These are phyloP conservation scores for Geranium rotundifolium DNA, from an alignment of 345 rosid species.

Conservation along the genomic window DNA sequence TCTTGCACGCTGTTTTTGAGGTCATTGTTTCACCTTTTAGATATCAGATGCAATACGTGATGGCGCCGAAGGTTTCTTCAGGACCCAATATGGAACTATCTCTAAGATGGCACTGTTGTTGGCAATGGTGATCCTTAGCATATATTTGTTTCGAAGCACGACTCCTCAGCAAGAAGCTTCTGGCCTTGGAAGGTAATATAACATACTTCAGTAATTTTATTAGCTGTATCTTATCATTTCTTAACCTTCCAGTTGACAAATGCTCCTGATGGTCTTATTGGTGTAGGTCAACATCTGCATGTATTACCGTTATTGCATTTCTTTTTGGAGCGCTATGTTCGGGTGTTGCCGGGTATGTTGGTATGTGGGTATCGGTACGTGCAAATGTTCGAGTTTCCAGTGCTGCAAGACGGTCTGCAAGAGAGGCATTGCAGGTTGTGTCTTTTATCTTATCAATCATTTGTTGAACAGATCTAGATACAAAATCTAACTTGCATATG, in stretches of 20 bases:
- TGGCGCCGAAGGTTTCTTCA: constrained; percentile 98
- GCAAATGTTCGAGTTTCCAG: constrained; percentile 98
- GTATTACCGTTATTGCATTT: constrained; percentile 85
- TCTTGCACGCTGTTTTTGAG: constrained; percentile 6
- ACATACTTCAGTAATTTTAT: constrained; percentile 3
- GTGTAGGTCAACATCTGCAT: constrained; percentile 71
- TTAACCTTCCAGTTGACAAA: constrained; percentile 3
- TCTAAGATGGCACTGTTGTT: constrained; percentile 93
- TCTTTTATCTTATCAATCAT: constrained; percentile 9
- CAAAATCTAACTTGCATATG: constrained; percentile 15
- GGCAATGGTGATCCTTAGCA: constrained; percentile 73
- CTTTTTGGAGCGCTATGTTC: constrained; percentile 93
- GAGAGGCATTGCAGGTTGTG: constrained; percentile 97
- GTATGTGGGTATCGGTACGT: constrained; percentile 99
- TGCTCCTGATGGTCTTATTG: constrained; percentile 17
- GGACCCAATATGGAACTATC: constrained; percentile 94
- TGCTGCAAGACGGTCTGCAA: constrained; percentile 97
- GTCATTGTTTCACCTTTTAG: constrained; percentile 35
- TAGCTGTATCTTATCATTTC: constrained; percentile 6
- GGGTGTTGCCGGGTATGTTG: constrained; percentile 91
- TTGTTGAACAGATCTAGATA: constrained; percentile 13
- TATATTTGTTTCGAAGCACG: constrained; percentile 73
- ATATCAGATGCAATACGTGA: constrained; percentile 99
- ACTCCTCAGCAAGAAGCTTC: constrained; percentile 97
- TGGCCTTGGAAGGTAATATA: constrained; percentile 77